phyloP scores from a whole-genome alignment of 495 filamentous ascomycete genomes.

The Penicillium verhagenii region DNA sequence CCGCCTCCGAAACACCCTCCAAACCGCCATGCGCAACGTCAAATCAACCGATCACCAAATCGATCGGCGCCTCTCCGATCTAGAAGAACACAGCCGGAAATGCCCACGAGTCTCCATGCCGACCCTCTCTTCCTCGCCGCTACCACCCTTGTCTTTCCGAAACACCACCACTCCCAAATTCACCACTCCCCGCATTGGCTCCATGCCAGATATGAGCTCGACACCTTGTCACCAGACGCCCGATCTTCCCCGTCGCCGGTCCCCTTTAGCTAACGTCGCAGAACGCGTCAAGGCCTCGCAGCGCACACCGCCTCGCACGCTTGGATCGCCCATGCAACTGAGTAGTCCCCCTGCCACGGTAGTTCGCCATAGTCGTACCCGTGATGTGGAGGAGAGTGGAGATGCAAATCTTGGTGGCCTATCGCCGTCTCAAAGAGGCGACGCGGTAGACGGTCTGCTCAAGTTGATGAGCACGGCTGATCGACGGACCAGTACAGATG shows the following conservation, averaged over 20 bases:
- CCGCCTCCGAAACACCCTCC: constrained; percentile 43
- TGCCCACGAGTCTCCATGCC: constrained; percentile 33
- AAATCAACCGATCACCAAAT: constrained; percentile 40
- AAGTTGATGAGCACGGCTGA: constrained; percentile 42
- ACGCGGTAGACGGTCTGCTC: constrained; percentile 43
- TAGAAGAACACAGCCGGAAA: constrained; percentile 47
- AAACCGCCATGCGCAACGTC: constrained; percentile 47
- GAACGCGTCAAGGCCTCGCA: constrained; percentile 28
- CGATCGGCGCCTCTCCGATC: constrained; percentile 45
- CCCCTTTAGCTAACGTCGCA: constrained; percentile 7
- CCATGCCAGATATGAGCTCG: constrained; percentile 18
- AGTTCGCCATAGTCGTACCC: constrained; percentile 14
- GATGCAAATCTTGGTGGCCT: constrained; percentile 7
- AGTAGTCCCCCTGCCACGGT: constrained; percentile 38
- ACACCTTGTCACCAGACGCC: constrained; percentile 22
- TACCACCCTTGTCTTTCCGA: constrained; percentile 11
- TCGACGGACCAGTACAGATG: constrained; percentile 15
- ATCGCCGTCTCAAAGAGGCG: constrained; percentile 37
- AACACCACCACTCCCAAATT: constrained; percentile 23
- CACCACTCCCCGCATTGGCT: constrained; percentile 25
- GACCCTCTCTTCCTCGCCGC: constrained; percentile 17
- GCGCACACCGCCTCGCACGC: constrained; percentile 17
- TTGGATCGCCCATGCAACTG: constrained; percentile 38
- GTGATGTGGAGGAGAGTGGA: constrained; percentile 12
- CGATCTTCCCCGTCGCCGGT: constrained; percentile 19